These are phyloP conservation scores for Stagonosporopsis tanaceti DNA, from an alignment of 2,329 filamentous ascomycete genomes.

Conservation along the genomic window DNA sequence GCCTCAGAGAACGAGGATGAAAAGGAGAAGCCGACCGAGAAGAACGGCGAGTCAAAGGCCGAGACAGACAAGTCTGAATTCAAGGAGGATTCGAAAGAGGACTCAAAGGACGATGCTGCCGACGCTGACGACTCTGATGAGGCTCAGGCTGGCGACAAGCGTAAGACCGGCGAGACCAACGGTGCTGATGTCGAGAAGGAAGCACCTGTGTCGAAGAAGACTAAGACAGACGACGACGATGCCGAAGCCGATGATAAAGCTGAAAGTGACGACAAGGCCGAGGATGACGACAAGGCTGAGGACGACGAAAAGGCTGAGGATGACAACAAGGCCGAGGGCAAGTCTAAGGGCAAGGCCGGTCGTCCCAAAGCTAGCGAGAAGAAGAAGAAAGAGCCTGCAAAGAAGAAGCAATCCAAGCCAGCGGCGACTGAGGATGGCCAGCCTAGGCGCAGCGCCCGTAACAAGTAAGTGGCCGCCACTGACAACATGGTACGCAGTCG, in stretches of 20 bases:
- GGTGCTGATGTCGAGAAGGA: constrained; percentile 36
- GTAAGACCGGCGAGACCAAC: constrained; percentile 40
- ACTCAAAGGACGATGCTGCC: constrained; percentile 21
- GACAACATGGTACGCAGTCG: neutral
- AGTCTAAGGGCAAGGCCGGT: constrained; percentile 49
- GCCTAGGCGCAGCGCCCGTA: constrained; percentile 57
- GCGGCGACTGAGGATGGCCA: constrained; percentile 59
- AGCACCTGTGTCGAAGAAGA: constrained; percentile 31
- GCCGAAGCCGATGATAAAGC: constrained; percentile 39
- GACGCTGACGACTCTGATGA: constrained; percentile 20
- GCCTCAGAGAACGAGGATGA: constrained; percentile 34
- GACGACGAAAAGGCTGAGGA: too few relatives aligned
- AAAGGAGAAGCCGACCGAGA: constrained; percentile 38
- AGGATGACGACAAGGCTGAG: constrained; percentile 29
- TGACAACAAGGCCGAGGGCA: constrained; percentile 33
- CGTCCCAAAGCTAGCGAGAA: constrained; percentile 53
- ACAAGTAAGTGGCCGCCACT: constrained; percentile 29
- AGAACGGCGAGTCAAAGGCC: constrained; percentile 42
- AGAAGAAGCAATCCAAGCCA: constrained; percentile 58
- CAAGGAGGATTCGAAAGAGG: constrained; percentile 28
- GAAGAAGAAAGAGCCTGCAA: constrained; percentile 51
- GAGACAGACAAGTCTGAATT: constrained; percentile 33
- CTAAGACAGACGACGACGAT: constrained; percentile 36
- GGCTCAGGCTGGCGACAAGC: constrained; percentile 46
- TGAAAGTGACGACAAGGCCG: constrained; percentile 31